phyloP scores from a whole-genome alignment of 768 basidiomycete species.

The Leucocoprinus sp. region DNA sequence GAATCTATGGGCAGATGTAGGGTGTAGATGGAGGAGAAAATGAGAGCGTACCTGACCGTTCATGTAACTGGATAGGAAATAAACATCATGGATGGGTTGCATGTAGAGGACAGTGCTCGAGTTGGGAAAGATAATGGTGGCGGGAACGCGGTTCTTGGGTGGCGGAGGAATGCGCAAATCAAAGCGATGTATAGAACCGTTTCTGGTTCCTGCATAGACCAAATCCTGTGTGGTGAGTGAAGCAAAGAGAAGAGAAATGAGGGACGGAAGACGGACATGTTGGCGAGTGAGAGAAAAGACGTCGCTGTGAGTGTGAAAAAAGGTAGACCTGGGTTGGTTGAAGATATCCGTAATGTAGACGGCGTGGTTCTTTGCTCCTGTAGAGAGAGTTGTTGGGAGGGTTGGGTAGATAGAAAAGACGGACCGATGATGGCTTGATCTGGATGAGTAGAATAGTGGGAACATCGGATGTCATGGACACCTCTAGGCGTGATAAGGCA shows the following conservation, averaged over 20 bases:
- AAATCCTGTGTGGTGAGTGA: constrained; percentile 28
- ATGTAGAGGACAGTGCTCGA: constrained; percentile 47
- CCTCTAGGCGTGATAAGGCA: neutral
- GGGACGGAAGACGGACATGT: constrained; percentile 27
- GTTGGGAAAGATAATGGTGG: neutral
- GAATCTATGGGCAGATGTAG: constrained; percentile 32
- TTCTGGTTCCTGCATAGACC: constrained; percentile 52
- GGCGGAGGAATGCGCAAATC: constrained; percentile 39
- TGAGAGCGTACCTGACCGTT: constrained; percentile 41
- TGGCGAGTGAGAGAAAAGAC: constrained; percentile 53
- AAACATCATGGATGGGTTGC: constrained; percentile 37
- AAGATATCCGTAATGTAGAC: constrained; percentile 47
- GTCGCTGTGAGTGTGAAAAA: constrained; percentile 50
- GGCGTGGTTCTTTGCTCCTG: constrained; percentile 48
- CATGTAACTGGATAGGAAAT: constrained; percentile 50
- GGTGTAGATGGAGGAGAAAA: neutral
- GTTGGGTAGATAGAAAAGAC: neutral
- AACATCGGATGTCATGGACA: constrained; percentile 4
- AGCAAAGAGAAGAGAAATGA: neutral
- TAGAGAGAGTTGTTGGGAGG: constrained; percentile 4
- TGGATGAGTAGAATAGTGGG: neutral
- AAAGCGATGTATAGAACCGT: constrained; percentile 48
- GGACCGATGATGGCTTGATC: constrained; percentile 4
- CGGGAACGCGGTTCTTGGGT: neutral
- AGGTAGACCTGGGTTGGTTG: constrained; percentile 22